Conservation (phyloP, 176 grass and related monocot genomes). For the Microstegium vimineum region DNA sequence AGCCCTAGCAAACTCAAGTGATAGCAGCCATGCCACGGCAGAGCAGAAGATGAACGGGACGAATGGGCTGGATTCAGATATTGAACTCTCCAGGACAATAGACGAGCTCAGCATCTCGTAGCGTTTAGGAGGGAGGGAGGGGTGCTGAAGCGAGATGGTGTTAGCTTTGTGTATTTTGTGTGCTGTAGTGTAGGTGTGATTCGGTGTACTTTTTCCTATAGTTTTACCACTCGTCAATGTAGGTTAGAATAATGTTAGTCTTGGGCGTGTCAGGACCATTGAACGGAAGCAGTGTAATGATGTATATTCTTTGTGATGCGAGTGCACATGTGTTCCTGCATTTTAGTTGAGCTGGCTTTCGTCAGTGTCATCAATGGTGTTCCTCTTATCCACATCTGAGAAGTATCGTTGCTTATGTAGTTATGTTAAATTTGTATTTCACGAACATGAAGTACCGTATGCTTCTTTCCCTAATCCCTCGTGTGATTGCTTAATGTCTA, state of each 20-base stretch:
- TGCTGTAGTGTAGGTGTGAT: conserved; percentile 38
- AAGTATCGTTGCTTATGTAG: neutral
- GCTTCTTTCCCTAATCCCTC: neutral
- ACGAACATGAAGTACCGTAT: neutral
- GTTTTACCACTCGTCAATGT: conserved; percentile 5
- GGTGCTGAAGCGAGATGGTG: neutral
- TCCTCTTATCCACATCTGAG: neutral
- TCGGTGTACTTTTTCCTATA: neutral
- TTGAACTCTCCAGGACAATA: conserved; percentile 37
- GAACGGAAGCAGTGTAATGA: conserved; percentile 45
- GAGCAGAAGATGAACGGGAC: conserved; percentile 43
- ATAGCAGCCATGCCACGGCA: neutral
- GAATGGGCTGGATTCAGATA: conserved; percentile 34
- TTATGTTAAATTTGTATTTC: neutral
- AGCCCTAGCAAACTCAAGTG: conserved; percentile 18
- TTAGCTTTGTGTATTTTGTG: conserved; percentile 47
- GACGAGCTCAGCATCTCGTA: conserved; percentile 81
- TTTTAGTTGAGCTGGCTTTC: neutral
- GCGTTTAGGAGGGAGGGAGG: conserved; percentile 18
- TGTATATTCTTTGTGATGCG: conserved; percentile 56
- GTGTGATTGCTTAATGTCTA: neutral
- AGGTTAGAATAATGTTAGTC: conserved; percentile 23
- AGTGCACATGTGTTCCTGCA: conserved; percentile 8
- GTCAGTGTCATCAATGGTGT: neutral
- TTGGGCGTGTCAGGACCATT: conserved; percentile 13